Evolutionary conservation across 2,329 filamentous ascomycete genomes (phyloP).

Genomic region (Alternaria ethzedia): DNA sequence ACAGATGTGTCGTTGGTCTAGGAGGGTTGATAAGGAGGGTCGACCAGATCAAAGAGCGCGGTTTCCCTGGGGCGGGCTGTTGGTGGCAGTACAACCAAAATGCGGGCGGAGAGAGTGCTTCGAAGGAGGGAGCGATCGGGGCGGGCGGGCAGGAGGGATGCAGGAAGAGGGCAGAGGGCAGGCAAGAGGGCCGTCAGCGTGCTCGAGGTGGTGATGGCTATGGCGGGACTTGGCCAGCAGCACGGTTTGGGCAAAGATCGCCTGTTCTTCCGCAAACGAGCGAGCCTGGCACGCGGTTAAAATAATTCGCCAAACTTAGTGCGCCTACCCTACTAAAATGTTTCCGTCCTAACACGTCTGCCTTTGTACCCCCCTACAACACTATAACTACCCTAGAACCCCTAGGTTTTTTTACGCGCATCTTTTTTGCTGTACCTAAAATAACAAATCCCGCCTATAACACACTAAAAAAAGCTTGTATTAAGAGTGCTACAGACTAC

Average conservation of each 20-base stretch:
- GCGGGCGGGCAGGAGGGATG: conserved; percentile 18
- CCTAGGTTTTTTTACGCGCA: too few relatives aligned
- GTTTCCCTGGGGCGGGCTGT: conserved; percentile 45
- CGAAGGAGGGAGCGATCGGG: conserved; percentile 48
- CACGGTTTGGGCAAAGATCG: conserved; percentile 32
- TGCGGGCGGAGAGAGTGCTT: conserved; percentile 44
- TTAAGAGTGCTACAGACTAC: too few relatives aligned
- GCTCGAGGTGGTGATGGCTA: conserved; percentile 22
- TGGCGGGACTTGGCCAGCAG: conserved; percentile 29
- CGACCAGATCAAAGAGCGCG: conserved; percentile 47
- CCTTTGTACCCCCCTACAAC: too few relatives aligned
- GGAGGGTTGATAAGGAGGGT: conserved; percentile 42
- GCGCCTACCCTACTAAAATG: too few relatives aligned
- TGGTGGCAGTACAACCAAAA: conserved; percentile 36
- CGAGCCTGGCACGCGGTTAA: too few relatives aligned
- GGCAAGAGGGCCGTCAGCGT: conserved; percentile 18
- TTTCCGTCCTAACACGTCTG: too few relatives aligned
- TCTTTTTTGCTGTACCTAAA: too few relatives aligned
- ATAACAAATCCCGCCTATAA: too few relatives aligned
- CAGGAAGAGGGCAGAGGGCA: conserved; percentile 18
- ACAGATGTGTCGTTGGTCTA: conserved; percentile 20
- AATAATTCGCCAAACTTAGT: too few relatives aligned
- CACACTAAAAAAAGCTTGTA: too few relatives aligned
- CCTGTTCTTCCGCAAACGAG: conserved; percentile 32
- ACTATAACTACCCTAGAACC: too few relatives aligned